A percentile compares a stretch with the other conserved stretches of the same genome.
phyloP scores from a whole-genome alignment of 257 asterid species.

The Capsicum chinense region DNA sequence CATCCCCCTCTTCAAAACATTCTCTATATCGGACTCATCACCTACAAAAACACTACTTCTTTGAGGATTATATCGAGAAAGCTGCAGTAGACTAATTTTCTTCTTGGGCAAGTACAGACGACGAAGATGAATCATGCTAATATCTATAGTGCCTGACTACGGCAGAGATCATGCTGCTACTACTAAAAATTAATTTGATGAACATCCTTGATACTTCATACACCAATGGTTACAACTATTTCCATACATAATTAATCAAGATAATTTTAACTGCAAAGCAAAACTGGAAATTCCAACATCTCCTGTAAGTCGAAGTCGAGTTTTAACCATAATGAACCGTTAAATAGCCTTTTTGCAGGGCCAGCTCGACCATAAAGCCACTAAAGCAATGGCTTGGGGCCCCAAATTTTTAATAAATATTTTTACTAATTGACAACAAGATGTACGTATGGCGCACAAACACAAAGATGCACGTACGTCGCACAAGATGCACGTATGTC shows the following conservation, averaged over 20 bases:
- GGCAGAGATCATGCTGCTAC: background rate
- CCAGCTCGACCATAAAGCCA: no score
- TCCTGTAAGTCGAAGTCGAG: background rate
- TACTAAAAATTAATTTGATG: background rate
- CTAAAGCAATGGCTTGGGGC: no score
- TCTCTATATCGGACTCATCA: slow-evolving; percentile 74
- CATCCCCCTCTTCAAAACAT: slow-evolving; percentile 72
- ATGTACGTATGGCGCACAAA: no score
- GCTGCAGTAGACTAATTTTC: background rate
- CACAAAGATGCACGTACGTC: no score
- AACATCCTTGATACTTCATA: background rate
- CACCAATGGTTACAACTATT: background rate
- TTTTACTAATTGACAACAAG: no score
- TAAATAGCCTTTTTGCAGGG: background rate
- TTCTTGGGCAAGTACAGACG: background rate
- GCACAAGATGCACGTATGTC: no score
- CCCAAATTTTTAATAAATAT: no score
- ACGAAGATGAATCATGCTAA: background rate
- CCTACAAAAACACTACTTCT: slow-evolving; percentile 48
- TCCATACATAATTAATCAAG: background rate
- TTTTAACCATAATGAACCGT: slow-evolving; percentile 8
- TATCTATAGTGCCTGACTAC: background rate
- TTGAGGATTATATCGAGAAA: background rate
- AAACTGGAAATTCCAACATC: background rate
- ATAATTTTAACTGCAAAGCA: background rate